Conservation (phyloP, 768 basidiomycete genomes). For the Trametes meyenii region DNA sequence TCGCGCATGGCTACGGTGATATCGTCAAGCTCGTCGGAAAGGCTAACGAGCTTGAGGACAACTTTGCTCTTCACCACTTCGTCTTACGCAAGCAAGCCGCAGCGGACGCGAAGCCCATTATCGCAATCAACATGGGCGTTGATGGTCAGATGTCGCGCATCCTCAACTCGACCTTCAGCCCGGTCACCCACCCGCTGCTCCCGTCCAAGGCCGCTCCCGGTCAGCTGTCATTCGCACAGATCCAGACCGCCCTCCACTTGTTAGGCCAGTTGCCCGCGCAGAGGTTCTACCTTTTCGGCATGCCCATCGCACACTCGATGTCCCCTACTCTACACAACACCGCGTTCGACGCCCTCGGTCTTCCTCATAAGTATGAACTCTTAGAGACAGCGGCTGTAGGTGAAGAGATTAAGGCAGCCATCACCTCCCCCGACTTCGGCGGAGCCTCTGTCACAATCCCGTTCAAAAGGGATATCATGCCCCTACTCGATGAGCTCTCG, state of each 20-base stretch:
- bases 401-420: constrained; percentile 62
- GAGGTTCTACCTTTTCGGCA: constrained; percentile 86
- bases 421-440: constrained; percentile 77
- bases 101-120: constrained; percentile 72
- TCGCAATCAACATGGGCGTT: constrained; percentile 93
- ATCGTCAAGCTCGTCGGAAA: constrained; percentile 93
- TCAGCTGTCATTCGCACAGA: constrained; percentile 86
- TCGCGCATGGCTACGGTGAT: constrained; percentile 74
- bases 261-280: constrained; percentile 76
- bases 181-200: constrained; percentile 88
- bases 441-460: constrained; percentile 98
- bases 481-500: constrained; percentile 77
- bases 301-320: constrained; percentile 85
- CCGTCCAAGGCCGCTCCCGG: constrained; percentile 90
- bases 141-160: constrained; percentile 91
- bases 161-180: constrained; percentile 83
- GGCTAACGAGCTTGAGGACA: constrained; percentile 73
- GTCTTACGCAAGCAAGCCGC: constrained; percentile 48
- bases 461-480: constrained; percentile 88
- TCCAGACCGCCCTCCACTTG: constrained; percentile 80
- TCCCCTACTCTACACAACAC: constrained; percentile 95
- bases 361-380: constrained; percentile 82
- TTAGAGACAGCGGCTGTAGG: constrained; percentile 73
- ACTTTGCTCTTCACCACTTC: constrained; percentile 78
- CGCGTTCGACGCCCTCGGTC: constrained; percentile 75